Base-by-base conservation (phyloP, 495 filamentous ascomycete genomes). In the Daldinia loculata region DNA sequence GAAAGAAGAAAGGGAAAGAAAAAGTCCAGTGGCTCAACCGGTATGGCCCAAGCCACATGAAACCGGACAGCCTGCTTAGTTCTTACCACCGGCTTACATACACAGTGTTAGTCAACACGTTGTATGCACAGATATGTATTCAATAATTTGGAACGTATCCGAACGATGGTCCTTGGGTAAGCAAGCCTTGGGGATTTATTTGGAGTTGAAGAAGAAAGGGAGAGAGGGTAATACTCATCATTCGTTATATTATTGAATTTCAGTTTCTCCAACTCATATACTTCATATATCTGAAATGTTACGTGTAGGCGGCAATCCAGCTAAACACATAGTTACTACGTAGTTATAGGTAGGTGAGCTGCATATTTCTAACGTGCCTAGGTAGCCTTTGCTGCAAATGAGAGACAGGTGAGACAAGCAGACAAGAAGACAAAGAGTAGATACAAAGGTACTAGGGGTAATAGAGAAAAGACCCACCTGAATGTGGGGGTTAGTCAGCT, bases 401-500 rank as follows among this genome's bases (percentile, higher is more conserved):
- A 48, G 43, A 48, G 19, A 24, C 43, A n/a, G n/a, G 8, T 48
- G 43, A 19, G 17, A 48, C 17, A 24, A 48, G 7, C 43, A 19
- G 19, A 22, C 17, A 48, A 22, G 43, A 8, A 8, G 15, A 19
- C n/a, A 45, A 45, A 45, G 41, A 48, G 43, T 8, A 48, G 2
- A 48, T 48, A 22, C 43, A 14, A 38, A 32, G 9, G 19, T 51
- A 52, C 50, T 2, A 48, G 39, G 45, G 45, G n/a, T 22, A 26
- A 14, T 26, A 22, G 17, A 27, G 22, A 26, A 55, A 41, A 36
- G 6, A 6, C 24, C 61, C 32, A 29, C 32, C 15, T 56, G 36
- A 8, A 59, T 52, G 63, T n/a, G 34, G 55, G 43, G 56, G 24
- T 60, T 66, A 53, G 63, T 53, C 56, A 66, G 63, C 43, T 41